A percentile compares a stretch with the other conserved stretches of the same genome.
These are phyloP conservation scores for Komagataella populi DNA, from an alignment of 805 yeast genomes.

Conservation along the genomic window DNA sequence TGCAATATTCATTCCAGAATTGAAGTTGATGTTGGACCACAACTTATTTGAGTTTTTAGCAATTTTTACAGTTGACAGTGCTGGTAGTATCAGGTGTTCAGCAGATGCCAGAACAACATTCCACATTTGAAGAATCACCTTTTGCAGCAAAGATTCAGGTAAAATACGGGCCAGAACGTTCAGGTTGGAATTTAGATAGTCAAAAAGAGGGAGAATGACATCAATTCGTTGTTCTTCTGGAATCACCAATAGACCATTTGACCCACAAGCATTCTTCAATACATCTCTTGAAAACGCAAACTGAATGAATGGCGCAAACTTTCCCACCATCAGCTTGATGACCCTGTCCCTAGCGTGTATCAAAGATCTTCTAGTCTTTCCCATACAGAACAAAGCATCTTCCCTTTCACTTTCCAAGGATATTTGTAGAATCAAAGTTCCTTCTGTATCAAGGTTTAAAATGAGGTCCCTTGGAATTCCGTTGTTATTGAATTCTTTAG, in stretches of 20 bases:
- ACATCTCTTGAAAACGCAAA: constrained; percentile 22
- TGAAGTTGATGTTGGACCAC: not conserved
- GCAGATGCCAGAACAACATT: constrained; percentile 52
- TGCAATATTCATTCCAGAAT: constrained; percentile 26
- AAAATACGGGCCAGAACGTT: constrained; percentile 47
- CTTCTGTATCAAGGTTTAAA: constrained; percentile 53
- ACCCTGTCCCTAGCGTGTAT: constrained; percentile 53
- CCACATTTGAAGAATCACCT: constrained; percentile 77
- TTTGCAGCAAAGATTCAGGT: constrained; percentile 37
- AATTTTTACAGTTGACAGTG: constrained; percentile 31
- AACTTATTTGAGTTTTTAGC: not conserved
- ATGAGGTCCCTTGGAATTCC: constrained; percentile 51
- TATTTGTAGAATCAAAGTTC: constrained; percentile 50
- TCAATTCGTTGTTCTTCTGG: constrained; percentile 38
- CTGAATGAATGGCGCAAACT: constrained; percentile 50
- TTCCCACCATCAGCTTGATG: constrained; percentile 56
- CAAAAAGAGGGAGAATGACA: constrained; percentile 61
- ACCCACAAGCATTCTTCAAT: constrained; percentile 40
- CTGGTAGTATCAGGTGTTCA: constrained; percentile 64
- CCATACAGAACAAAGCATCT: constrained; percentile 74
- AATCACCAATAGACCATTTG: constrained; percentile 26
- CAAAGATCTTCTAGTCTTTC: constrained; percentile 57
- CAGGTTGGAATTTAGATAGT: constrained; percentile 58
- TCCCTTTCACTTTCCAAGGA: constrained; percentile 69
- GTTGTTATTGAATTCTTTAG: constrained; percentile 47